Conservation (phyloP, 192 early-diverging fungal genomes). For the Coemansia sp. region DNA sequence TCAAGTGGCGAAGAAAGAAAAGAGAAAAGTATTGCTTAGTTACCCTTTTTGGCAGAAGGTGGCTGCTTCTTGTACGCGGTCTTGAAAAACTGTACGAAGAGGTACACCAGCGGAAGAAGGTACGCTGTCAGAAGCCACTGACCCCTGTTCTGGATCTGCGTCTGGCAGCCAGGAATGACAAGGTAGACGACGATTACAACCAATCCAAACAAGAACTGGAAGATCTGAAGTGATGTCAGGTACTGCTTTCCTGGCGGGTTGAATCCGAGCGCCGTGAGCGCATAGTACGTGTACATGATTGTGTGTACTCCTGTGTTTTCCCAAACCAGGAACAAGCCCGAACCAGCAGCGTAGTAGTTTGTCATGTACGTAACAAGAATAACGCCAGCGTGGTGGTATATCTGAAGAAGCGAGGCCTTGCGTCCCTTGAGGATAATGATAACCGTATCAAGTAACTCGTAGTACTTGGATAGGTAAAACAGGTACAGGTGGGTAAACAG, state of each 20-base stretch:
- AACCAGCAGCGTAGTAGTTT: constrained; percentile 64
- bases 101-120: constrained; percentile 69
- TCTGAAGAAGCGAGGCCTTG: constrained; percentile 74
- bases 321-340: constrained; percentile 72
- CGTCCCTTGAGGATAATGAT: constrained; percentile 77
- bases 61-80: constrained; percentile 58
- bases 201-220: constrained; percentile 77
- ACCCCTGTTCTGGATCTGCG: constrained; percentile 51
- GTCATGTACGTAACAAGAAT: constrained; percentile 80
- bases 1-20: constrained; percentile 3
- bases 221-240: constrained; percentile 80
- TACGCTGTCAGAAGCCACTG: constrained; percentile 66
- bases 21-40: constrained; percentile 17
- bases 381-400: constrained; percentile 84
- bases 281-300: constrained; percentile 85
- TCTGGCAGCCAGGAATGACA: constrained; percentile 57
- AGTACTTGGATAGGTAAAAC: constrained; percentile 85
- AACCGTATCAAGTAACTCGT: constrained; percentile 80
- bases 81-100: constrained; percentile 79
- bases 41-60: constrained; percentile 13
- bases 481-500: constrained; percentile 75
- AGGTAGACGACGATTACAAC: constrained; percentile 62
- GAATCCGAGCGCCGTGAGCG: constrained; percentile 66
- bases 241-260: constrained; percentile 79
- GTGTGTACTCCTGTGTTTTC: constrained; percentile 83